Conservation (phyloP, 2,329 filamentous ascomycete genomes). For the Alternaria gaisen region DNA sequence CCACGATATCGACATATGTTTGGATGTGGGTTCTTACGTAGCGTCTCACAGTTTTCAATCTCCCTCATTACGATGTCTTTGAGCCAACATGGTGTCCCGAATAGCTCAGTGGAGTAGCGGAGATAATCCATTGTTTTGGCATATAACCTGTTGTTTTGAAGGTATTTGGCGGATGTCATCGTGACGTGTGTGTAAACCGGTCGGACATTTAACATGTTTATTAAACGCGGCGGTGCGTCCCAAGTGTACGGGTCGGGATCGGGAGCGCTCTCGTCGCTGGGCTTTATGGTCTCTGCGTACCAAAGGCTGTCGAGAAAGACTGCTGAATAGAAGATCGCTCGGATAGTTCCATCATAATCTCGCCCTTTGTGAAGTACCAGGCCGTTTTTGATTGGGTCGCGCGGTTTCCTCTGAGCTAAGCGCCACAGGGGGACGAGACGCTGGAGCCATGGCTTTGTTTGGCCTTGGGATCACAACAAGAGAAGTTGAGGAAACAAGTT, state of each 20-base stretch:
- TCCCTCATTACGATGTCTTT: not conserved
- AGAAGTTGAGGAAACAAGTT: not conserved
- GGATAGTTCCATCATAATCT: not conserved
- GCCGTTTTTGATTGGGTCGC: not conserved
- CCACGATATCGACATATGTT: constrained; percentile 1
- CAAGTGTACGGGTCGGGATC: not conserved
- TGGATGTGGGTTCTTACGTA: not conserved
- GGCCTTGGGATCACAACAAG: not conserved
- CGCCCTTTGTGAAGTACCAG: not conserved
- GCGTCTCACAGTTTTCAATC: not conserved
- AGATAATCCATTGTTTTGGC: constrained; percentile 1
- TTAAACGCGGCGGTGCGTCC: not conserved
- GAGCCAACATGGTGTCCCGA: not conserved
- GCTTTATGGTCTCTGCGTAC: not conserved
- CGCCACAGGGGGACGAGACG: not conserved
- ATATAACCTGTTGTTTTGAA: not conserved
- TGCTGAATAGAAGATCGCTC: not conserved
- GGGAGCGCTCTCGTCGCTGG: not conserved
- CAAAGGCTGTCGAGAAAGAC: not conserved
- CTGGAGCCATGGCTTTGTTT: not conserved
- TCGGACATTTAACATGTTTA: not conserved
- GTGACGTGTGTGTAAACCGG: not conserved
- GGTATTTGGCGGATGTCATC: constrained; percentile 1
- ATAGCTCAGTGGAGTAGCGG: not conserved
- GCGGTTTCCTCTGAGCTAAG: not conserved